These are phyloP conservation scores for Gaultheria prostrata DNA, from an alignment of 148 eudicot genomes.

Conservation along the genomic window DNA sequence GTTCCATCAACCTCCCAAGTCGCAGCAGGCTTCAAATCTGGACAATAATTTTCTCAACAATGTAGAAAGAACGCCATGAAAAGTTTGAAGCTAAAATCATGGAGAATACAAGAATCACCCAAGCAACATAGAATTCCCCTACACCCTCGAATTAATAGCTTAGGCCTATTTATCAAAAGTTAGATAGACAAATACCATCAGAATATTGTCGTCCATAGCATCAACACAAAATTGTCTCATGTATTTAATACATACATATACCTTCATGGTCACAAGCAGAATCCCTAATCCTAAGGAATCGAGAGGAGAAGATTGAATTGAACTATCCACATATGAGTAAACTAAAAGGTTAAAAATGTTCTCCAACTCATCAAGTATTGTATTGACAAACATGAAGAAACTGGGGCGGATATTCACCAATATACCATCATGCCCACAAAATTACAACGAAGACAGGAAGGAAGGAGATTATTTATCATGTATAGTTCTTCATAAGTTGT, in stretches of 20 bases:
- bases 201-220: neutral
- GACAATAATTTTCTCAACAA: slow-evolving; percentile 23
- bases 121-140: neutral
- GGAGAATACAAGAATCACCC: neutral
- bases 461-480: neutral
- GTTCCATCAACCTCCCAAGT: slow-evolving; percentile 96
- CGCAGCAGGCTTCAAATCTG: slow-evolving; percentile 75
- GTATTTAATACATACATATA: too few relatives aligned
- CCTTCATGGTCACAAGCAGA: neutral
- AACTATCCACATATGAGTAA: neutral
- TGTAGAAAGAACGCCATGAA: slow-evolving; percentile 12
- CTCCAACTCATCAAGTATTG: neutral
- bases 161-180: neutral
- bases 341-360: neutral
- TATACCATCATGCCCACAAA: neutral
- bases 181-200: neutral
- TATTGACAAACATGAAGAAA: neutral
- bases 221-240: neutral
- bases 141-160: neutral
- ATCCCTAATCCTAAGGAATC: neutral
- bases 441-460: neutral
- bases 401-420: neutral
- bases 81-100: neutral
- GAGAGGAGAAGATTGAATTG: neutral
- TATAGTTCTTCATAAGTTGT: neutral